Conservation (phyloP, 352 stramenopile species). For the Phytophthora brassicae region DNA sequence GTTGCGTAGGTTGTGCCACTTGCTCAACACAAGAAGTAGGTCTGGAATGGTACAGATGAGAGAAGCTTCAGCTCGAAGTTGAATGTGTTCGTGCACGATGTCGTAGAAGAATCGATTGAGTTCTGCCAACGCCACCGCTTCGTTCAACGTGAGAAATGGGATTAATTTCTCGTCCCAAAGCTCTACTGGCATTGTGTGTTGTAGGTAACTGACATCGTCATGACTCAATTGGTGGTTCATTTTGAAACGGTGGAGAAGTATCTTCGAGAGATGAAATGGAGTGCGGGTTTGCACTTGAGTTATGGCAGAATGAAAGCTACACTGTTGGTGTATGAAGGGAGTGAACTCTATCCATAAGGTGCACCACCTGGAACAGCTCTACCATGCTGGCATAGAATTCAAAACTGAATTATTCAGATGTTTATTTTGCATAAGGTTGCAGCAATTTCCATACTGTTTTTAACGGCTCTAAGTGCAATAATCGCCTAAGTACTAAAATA, state of each 20-base stretch:
- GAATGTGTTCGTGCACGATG: constrained; percentile 50
- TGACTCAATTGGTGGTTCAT: constrained; percentile 11
- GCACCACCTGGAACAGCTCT: neutral
- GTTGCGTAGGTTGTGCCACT: constrained; percentile 61
- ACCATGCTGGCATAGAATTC: neutral
- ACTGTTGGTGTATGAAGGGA: neutral
- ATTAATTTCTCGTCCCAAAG: constrained; percentile 60
- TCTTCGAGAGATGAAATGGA: constrained; percentile 20
- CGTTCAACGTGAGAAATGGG: constrained; percentile 52
- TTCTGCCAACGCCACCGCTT: constrained; percentile 57
- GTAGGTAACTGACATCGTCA: constrained; percentile 20
- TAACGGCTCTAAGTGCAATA: too few species aligned
- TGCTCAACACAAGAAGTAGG: constrained; percentile 33
- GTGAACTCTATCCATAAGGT: neutral
- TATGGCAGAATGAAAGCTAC: neutral
- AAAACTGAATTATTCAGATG: constrained; percentile 4
- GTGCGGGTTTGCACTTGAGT: constrained; percentile 5
- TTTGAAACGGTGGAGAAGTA: neutral
- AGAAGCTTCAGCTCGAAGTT: constrained; percentile 41
- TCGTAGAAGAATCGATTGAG: constrained; percentile 54
- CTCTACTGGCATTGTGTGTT: constrained; percentile 42
- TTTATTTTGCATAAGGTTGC: neutral
- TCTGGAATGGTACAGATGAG: constrained; percentile 40
- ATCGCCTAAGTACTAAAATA: too few species aligned
- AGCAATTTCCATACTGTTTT: too few species aligned